phyloP scores from a whole-genome alignment of 352 stramenopile species.

The Thalassiosira mediterranea region DNA sequence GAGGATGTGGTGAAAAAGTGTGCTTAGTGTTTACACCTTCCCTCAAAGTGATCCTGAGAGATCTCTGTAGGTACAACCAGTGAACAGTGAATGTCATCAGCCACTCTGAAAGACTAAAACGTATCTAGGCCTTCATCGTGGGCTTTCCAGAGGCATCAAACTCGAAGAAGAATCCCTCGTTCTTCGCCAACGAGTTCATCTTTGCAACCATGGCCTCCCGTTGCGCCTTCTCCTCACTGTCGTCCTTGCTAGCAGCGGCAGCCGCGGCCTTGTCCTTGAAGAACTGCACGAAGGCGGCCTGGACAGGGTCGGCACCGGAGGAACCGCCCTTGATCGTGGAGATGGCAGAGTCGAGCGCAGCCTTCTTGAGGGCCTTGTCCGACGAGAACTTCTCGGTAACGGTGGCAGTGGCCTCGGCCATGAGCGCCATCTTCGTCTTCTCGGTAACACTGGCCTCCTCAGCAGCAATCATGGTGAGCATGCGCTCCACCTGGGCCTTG shows the following conservation, averaged over 20 bases:
- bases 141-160: constrained; percentile 67
- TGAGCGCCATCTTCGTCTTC: constrained; percentile 76
- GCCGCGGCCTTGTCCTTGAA: constrained; percentile 70
- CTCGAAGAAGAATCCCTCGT: constrained; percentile 76
- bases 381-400: constrained; percentile 67
- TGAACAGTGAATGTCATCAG: too few relatives aligned
- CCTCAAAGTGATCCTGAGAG: too few relatives aligned
- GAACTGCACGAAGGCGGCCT: constrained; percentile 73
- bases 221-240: constrained; percentile 57
- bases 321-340: constrained; percentile 68
- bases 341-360: constrained; percentile 67
- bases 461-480: constrained; percentile 69
- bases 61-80: too few relatives aligned
- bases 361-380: constrained; percentile 71
- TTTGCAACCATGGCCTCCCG: constrained; percentile 70
- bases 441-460: constrained; percentile 73
- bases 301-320: constrained; percentile 58
- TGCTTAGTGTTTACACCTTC: too few relatives aligned
- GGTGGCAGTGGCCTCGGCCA: constrained; percentile 70
- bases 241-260: constrained; percentile 62
- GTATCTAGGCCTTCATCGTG: constrained; percentile 67
- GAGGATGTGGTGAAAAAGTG: too few relatives aligned
- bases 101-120: constrained; percentile 17
- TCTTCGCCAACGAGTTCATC: constrained; percentile 73
- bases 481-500: constrained; percentile 76